phyloP scores from a whole-genome alignment of 345 rosid genomes.

The Moricandia arvensis region DNA sequence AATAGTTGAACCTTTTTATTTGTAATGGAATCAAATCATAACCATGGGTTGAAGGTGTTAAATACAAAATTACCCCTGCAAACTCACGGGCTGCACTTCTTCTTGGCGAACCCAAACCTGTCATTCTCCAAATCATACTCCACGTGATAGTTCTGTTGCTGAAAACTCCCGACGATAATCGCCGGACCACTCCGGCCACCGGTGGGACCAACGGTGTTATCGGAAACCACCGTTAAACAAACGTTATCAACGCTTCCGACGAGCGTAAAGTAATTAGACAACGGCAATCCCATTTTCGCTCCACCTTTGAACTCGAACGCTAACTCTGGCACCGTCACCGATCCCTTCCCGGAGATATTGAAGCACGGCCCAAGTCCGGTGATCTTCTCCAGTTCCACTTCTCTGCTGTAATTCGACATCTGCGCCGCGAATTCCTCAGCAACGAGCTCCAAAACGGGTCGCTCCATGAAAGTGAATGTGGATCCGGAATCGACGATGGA shows the following conservation, averaged over 20 bases:
- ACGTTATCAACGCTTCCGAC: constrained; percentile 34
- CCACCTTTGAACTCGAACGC: constrained; percentile 80
- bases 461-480: constrained; percentile 84
- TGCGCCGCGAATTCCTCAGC: constrained; percentile 58
- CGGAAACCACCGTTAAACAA: constrained; percentile 56
- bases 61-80: constrained; percentile 13
- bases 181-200: constrained; percentile 57
- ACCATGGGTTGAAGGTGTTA: not conserved
- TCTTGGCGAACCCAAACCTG: constrained; percentile 65
- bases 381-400: constrained; percentile 38
- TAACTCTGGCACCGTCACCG: constrained; percentile 47
- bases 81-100: constrained; percentile 45
- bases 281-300: constrained; percentile 65
- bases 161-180: constrained; percentile 74
- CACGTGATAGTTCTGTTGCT: constrained; percentile 72
- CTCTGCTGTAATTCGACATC: constrained; percentile 57
- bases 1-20: constrained; percentile 15
- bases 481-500: constrained; percentile 88
- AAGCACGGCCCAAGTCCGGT: constrained; percentile 71
- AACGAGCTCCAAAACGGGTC: constrained; percentile 51
- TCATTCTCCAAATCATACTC: constrained; percentile 74
- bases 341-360: constrained; percentile 47
- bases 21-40: constrained; percentile 15
- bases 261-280: constrained; percentile 55
- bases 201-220: constrained; percentile 25